Evolutionary conservation across 192 early-diverging fungal species (phyloP).

Genomic region (Backusella sp.): DNA sequence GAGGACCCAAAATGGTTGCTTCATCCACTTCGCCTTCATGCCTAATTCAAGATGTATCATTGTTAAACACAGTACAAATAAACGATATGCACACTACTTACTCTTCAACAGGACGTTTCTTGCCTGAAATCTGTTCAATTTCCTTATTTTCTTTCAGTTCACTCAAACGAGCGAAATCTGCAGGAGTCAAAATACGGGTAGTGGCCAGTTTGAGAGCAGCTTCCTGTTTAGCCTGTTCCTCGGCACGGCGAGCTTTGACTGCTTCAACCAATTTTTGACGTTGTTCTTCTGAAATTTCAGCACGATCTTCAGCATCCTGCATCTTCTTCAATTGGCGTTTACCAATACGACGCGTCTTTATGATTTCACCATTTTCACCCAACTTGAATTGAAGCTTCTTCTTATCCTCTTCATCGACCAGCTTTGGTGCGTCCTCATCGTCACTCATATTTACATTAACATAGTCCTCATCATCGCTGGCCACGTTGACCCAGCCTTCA

Average conservation of each 20-base stretch:
- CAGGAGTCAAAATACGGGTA: slow-evolving; percentile 79
- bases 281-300: slow-evolving; percentile 40
- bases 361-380: slow-evolving; percentile 1
- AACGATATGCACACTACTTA: background rate
- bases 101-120: slow-evolving; percentile 25
- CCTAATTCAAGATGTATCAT: background rate
- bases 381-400: slow-evolving; percentile 5
- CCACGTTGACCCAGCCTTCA: slow-evolving; percentile 39
- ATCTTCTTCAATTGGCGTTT: slow-evolving; percentile 46
- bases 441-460: slow-evolving; percentile 46
- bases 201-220: slow-evolving; percentile 45
- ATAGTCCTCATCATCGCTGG: slow-evolving; percentile 32
- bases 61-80: background rate
- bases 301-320: slow-evolving; percentile 25
- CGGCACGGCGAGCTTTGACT: slow-evolving; percentile 33
- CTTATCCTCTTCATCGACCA: slow-evolving; percentile 24
- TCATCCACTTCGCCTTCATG: slow-evolving; percentile 37
- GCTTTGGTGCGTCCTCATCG: slow-evolving; percentile 36
- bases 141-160: slow-evolving; percentile 70
- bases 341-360: slow-evolving; percentile 39
- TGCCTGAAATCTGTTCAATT: slow-evolving; percentile 38
- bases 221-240: slow-evolving; percentile 48
- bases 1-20: slow-evolving; percentile 50
- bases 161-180: slow-evolving; percentile 87
- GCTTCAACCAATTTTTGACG: slow-evolving; percentile 41